These are phyloP conservation scores for Tilletia indica DNA, from an alignment of 1,284 basidiomycete species.

Conservation along the genomic window DNA sequence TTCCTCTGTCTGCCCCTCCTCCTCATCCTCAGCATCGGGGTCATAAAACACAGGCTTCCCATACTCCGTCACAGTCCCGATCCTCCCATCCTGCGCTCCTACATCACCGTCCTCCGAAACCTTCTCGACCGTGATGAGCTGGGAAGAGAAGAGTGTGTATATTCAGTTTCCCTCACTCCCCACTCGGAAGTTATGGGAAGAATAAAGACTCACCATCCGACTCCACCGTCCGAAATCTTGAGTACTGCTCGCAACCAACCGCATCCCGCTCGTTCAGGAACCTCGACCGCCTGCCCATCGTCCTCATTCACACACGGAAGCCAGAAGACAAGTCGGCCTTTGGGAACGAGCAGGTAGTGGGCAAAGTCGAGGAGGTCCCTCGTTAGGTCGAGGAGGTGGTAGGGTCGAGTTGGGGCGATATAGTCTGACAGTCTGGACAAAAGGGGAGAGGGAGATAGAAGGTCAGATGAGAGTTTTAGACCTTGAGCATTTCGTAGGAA, in stretches of 20 bases:
- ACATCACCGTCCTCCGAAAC: conserved; percentile 31
- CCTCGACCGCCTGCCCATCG: conserved; percentile 56
- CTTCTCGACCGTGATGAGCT: conserved; percentile 49
- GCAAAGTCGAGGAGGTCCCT: conserved; percentile 78
- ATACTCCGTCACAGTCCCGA: background rate
- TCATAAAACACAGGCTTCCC: background rate
- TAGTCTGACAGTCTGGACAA: conserved; percentile 50
- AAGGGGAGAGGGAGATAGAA: background rate
- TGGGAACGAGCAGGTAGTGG: conserved; percentile 77
- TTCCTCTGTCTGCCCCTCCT: too few species aligned
- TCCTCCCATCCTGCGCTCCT: conserved; percentile 20
- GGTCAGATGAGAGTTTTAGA: conserved; percentile 21
- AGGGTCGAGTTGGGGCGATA: conserved; percentile 74
- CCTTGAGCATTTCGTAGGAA: too few species aligned
- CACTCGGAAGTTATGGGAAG: background rate
- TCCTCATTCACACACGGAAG: conserved; percentile 47
- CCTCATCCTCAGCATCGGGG: too few species aligned
- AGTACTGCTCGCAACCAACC: conserved; percentile 78
- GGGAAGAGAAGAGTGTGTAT: background rate
- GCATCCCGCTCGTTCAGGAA: conserved; percentile 76
- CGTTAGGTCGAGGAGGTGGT: conserved; percentile 83
- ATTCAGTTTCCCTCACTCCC: background rate
- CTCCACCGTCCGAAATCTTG: conserved; percentile 97
- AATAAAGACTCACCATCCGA: conserved; percentile 68
- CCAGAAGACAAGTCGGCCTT: conserved; percentile 86